These are phyloP conservation scores for Citrullus colocynthis DNA, from an alignment of 306 rosid species.

Conservation along the genomic window DNA sequence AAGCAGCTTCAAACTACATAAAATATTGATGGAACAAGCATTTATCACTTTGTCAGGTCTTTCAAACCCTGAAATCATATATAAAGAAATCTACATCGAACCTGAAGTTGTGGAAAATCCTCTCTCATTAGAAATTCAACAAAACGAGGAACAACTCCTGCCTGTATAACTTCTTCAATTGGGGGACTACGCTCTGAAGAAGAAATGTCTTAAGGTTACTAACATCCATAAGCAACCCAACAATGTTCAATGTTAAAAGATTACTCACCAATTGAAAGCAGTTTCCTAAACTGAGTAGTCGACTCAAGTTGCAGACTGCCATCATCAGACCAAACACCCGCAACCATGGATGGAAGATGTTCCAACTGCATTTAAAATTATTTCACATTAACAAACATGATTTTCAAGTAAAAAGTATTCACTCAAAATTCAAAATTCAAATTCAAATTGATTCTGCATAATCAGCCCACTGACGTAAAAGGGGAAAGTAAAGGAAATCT, in stretches of 20 bases:
- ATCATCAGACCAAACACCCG: slow-evolving; percentile 82
- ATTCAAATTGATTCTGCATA: neutral
- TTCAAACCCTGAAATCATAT: neutral
- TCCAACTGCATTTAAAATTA: slow-evolving; percentile 54
- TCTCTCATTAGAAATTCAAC: slow-evolving; percentile 76
- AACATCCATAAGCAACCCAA: neutral
- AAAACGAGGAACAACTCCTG: slow-evolving; percentile 88
- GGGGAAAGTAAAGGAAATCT: neutral
- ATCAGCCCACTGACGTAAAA: too few relatives aligned
- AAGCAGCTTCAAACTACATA: slow-evolving; percentile 91
- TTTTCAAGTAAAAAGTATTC: neutral
- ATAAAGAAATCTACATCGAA: slow-evolving; percentile 8
- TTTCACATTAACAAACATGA: neutral
- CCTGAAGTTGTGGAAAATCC: slow-evolving; percentile 85
- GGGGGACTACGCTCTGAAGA: slow-evolving; percentile 83
- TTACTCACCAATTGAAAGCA: slow-evolving; percentile 79
- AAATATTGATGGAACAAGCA: neutral
- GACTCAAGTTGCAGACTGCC: slow-evolving; percentile 67
- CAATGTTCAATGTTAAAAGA: neutral
- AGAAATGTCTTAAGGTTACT: neutral
- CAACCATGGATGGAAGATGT: slow-evolving; percentile 83
- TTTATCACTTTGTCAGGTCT: neutral
- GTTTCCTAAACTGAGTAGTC: slow-evolving; percentile 88
- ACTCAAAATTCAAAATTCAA: neutral
- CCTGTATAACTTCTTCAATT: slow-evolving; percentile 82